These are phyloP conservation scores for Tothia fuscella DNA, from an alignment of 2,329 filamentous ascomycete species.

Conservation along the genomic window DNA sequence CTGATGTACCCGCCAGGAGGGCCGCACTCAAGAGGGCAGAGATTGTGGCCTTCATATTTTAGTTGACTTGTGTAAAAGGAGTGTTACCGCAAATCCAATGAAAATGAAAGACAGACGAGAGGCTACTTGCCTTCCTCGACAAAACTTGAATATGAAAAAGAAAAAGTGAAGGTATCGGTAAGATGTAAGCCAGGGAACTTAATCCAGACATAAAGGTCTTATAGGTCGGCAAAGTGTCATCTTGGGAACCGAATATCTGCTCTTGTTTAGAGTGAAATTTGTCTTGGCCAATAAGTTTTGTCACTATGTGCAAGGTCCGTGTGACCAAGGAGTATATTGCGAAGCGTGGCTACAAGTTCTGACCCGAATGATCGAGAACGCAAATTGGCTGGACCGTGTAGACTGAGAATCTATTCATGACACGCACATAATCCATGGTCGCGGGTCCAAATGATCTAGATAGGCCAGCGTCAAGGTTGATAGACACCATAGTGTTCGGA, in stretches of 20 bases:
- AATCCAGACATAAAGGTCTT: neutral
- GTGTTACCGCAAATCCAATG: neutral
- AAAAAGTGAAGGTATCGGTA: neutral
- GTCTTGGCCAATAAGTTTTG: neutral
- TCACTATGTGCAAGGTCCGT: neutral
- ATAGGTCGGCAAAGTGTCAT: neutral
- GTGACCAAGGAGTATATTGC: conserved; percentile 1
- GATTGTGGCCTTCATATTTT: neutral
- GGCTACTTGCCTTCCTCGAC: neutral
- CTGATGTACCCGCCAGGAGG: neutral
- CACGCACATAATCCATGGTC: neutral
- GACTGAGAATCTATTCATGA: neutral
- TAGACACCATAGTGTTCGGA: neutral
- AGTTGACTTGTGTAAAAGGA: neutral
- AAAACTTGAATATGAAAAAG: neutral
- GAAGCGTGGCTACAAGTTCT: too few species aligned
- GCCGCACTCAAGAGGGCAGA: neutral
- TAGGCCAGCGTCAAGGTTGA: neutral
- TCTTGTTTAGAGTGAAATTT: neutral
- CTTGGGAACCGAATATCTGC: conserved; percentile 2
- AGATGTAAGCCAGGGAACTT: neutral
- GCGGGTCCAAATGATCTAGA: conserved; percentile 3
- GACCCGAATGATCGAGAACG: neutral
- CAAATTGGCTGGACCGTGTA: neutral
- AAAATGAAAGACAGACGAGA: conserved; percentile 3